A percentile compares a stretch with the other conserved stretches of the same genome.
Conservation (phyloP, 2,329 filamentous ascomycete genomes). For the Thielaviopsis ethacetica region DNA sequence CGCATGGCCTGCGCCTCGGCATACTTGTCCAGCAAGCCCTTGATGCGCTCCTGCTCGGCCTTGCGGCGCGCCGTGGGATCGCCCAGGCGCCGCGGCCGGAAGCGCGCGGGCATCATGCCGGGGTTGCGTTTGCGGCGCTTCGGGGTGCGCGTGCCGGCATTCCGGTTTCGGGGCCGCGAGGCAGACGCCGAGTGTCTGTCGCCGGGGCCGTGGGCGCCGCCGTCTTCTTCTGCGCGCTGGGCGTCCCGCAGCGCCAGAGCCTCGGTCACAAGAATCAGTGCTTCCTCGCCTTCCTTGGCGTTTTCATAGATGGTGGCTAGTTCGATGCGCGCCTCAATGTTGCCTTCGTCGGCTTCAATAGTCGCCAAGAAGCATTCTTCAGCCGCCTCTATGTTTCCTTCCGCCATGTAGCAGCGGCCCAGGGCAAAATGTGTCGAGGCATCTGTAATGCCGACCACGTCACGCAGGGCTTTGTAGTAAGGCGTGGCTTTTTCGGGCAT, state of each 20-base stretch:
- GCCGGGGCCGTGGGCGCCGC: constrained; percentile 61
- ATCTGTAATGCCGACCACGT: constrained; percentile 32
- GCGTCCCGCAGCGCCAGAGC: constrained; percentile 47
- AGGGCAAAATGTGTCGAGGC: constrained; percentile 36
- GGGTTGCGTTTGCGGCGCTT: constrained; percentile 51
- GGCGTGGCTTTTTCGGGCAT: constrained; percentile 28
- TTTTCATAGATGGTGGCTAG: constrained; percentile 75
- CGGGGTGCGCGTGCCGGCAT: constrained; percentile 56
- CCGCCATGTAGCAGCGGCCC: constrained; percentile 52
- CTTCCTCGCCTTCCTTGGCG: constrained; percentile 55
- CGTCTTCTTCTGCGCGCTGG: constrained; percentile 44
- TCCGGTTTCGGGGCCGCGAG: constrained; percentile 64
- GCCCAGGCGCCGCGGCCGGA: constrained; percentile 30
- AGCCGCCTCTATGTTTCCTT: constrained; percentile 49
- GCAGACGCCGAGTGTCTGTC: constrained; percentile 31
- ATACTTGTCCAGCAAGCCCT: constrained; percentile 26
- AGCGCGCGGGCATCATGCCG: constrained; percentile 27
- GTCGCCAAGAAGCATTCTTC: constrained; percentile 63
- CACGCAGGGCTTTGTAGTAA: constrained; percentile 39
- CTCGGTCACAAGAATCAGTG: constrained; percentile 61
- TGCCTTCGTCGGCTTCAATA: constrained; percentile 52
- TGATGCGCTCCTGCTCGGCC: constrained; percentile 26
- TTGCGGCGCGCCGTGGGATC: constrained; percentile 27
- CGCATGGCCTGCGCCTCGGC: constrained; percentile 27
- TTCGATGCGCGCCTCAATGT: constrained; percentile 61